Conservation (phyloP, 768 basidiomycete genomes). For the Russula sp. region DNA sequence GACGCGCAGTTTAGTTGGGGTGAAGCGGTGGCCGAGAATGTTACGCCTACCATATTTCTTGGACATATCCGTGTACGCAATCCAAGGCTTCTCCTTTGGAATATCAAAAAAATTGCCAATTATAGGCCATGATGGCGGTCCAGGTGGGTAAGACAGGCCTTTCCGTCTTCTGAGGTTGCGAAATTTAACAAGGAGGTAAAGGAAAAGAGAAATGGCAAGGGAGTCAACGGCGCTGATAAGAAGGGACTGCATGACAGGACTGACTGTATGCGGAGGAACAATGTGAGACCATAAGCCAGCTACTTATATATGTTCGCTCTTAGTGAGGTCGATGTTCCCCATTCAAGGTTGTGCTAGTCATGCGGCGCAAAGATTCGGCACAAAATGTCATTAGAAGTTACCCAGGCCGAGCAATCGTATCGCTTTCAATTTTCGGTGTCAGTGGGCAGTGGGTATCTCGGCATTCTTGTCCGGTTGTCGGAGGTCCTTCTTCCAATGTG, state of each 20-base stretch:
- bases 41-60: slow-evolving; percentile 13
- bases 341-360: no score
- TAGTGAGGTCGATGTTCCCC: no score
- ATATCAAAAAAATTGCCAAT: slow-evolving; percentile 20
- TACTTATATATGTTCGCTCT: no score
- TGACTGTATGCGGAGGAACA: neutral
- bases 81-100: neutral
- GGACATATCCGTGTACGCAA: slow-evolving; percentile 2
- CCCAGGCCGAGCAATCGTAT: no score
- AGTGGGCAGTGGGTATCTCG: no score
- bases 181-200: neutral
- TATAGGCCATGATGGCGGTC: neutral
- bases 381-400: no score
- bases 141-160: slow-evolving; percentile 8
- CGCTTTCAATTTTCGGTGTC: no score
- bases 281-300: neutral
- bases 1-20: neutral
- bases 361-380: no score
- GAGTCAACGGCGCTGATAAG: neutral
- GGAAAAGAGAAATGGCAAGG: neutral
- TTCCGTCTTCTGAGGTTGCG: neutral
- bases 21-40: no score
- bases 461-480: no score
- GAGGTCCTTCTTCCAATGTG: no score
- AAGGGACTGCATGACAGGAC: neutral